These are phyloP conservation scores for Trichoderma aggressivum DNA, from an alignment of 2,329 filamentous ascomycete species.

Conservation along the genomic window DNA sequence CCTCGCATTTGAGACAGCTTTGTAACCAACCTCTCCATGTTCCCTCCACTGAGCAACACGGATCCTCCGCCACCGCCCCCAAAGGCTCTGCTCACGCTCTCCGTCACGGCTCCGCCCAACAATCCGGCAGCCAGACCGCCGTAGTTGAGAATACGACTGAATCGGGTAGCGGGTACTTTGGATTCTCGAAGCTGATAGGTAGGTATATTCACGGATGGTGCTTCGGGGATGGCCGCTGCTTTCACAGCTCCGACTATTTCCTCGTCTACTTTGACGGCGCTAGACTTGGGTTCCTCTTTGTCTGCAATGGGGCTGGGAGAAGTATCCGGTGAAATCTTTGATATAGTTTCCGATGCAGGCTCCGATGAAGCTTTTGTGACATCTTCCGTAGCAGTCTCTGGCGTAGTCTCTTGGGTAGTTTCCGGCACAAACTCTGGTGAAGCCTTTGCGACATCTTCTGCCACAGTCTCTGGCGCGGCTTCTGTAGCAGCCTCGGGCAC, in stretches of 20 bases:
- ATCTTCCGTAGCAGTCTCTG: too few relatives aligned
- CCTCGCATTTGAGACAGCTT: slow-evolving; percentile 96
- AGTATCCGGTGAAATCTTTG: too few relatives aligned
- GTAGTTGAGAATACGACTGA: slow-evolving; percentile 93
- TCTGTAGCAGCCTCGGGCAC: neutral
- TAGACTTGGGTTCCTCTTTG: neutral
- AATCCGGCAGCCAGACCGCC: slow-evolving; percentile 89
- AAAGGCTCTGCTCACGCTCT: slow-evolving; percentile 76
- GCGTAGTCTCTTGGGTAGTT: too few relatives aligned
- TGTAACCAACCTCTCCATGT: slow-evolving; percentile 88
- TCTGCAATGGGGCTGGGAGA: too few relatives aligned
- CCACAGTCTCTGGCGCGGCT: too few relatives aligned
- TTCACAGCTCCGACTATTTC: slow-evolving; percentile 26
- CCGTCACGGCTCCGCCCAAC: slow-evolving; percentile 86
- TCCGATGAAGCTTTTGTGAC: too few relatives aligned
- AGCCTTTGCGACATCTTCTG: too few relatives aligned
- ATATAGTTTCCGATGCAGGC: too few relatives aligned
- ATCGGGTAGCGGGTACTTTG: slow-evolving; percentile 79
- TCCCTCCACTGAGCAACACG: slow-evolving; percentile 79
- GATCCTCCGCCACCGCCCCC: slow-evolving; percentile 68
- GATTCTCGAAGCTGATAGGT: slow-evolving; percentile 79
- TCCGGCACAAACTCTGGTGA: too few relatives aligned
- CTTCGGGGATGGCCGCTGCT: slow-evolving; percentile 24
- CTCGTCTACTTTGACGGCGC: slow-evolving; percentile 8
- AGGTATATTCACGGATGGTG: slow-evolving; percentile 22